phyloP scores from a whole-genome alignment of 306 rosid genomes.

The Dryas alaskensis region DNA sequence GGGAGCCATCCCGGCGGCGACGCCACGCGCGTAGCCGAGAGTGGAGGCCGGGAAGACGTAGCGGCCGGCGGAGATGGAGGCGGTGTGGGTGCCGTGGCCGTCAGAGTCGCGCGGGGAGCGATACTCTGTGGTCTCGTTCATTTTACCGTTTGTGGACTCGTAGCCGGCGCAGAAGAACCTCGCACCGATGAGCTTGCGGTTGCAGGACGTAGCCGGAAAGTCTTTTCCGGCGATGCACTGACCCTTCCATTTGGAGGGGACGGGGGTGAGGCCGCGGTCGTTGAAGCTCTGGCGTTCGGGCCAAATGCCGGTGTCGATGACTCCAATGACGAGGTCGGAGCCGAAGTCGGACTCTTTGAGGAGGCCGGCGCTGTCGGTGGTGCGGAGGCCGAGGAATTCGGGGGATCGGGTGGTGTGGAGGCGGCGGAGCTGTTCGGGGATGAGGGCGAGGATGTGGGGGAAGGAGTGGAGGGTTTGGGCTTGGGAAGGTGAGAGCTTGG shows the following conservation, averaged over 20 bases:
- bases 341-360: constrained; percentile 84
- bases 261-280: constrained; percentile 57
- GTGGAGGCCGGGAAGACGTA: constrained; percentile 75
- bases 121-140: constrained; percentile 64
- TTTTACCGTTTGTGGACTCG: constrained; percentile 69
- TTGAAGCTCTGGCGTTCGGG: constrained; percentile 78
- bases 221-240: constrained; percentile 47
- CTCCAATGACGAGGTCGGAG: constrained; percentile 88
- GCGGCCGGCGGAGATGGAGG: constrained; percentile 82
- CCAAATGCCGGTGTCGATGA: constrained; percentile 85
- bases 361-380: constrained; percentile 60
- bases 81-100: constrained; percentile 87
- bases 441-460: constrained; percentile 48
- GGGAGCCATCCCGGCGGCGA: constrained; percentile 92
- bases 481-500: constrained; percentile 56
- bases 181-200: constrained; percentile 79
- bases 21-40: constrained; percentile 67
- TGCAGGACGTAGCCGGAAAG: constrained; percentile 57
- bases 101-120: constrained; percentile 86
- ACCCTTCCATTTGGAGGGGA: constrained; percentile 84
- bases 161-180: constrained; percentile 62
- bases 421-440: constrained; percentile 71
- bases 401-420: constrained; percentile 89
- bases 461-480: constrained; percentile 41
- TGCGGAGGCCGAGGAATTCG: constrained; percentile 66